Conservation (phyloP, 495 filamentous ascomycete genomes). For the Lophiostoma macrostomum region DNA sequence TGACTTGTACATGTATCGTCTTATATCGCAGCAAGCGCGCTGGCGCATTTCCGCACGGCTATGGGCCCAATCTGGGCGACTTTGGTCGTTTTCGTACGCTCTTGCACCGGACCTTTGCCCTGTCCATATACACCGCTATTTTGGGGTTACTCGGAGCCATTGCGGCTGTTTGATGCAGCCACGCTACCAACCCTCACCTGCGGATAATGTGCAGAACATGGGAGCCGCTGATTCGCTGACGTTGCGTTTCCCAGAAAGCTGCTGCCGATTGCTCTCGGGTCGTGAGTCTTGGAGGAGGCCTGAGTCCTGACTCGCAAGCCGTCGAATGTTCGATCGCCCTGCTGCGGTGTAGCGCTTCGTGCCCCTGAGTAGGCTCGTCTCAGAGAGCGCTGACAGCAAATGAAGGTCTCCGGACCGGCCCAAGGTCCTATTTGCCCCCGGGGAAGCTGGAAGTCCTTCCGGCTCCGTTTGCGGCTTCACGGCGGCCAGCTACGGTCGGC, state of each 20-base stretch:
- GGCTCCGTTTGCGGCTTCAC: constrained; percentile 12
- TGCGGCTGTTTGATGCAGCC: constrained; percentile 29
- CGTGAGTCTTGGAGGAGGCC: no score
- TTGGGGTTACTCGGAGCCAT: constrained; percentile 19
- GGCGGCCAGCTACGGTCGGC: constrained; percentile 1
- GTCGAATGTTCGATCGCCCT: background rate
- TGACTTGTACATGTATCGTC: background rate
- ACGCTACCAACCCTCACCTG: constrained; percentile 11
- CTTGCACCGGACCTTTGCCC: background rate
- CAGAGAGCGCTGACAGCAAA: constrained; percentile 5
- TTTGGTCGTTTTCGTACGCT: background rate
- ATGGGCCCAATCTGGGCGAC: constrained; percentile 1
- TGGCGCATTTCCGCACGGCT: constrained; percentile 1
- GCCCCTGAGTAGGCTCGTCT: constrained; percentile 13
- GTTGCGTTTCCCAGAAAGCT: background rate
- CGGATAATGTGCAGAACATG: constrained; percentile 13
- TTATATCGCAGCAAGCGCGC: no score
- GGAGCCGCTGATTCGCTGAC: constrained; percentile 13
- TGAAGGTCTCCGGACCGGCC: constrained; percentile 12
- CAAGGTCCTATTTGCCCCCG: constrained; percentile 12
- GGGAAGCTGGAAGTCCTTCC: constrained; percentile 23
- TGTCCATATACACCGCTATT: constrained; percentile 27
- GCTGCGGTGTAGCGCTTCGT: no score
- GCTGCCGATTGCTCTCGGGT: constrained; percentile 14
- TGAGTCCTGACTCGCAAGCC: constrained; percentile 16